A percentile compares a stretch with the other conserved stretches of the same genome.
These are phyloP conservation scores for Conoideocrella luteorostrata DNA, from an alignment of 2,329 filamentous ascomycete genomes.

Conservation along the genomic window DNA sequence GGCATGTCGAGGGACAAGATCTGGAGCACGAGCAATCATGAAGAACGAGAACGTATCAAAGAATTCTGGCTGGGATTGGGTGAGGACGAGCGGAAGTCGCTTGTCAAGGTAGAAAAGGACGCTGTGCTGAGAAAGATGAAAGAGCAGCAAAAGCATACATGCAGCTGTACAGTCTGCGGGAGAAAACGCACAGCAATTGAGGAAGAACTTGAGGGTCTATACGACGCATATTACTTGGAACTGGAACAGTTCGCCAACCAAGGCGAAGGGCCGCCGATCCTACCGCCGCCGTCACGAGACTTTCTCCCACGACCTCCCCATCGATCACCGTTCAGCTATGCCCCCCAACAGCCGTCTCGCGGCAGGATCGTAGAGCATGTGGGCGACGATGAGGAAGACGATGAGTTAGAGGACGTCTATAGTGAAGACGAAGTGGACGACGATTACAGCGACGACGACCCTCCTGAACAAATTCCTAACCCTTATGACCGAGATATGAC, in stretches of 20 bases:
- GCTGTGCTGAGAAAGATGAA: constrained; percentile 99
- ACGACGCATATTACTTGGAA: constrained; percentile 98
- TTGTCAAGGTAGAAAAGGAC: constrained; percentile 98
- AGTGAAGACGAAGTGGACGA: constrained; percentile 50
- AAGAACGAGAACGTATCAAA: constrained; percentile 95
- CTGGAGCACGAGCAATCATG: constrained; percentile 92
- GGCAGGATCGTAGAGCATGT: constrained; percentile 67
- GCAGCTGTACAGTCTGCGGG: constrained; percentile 95
- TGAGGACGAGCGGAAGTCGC: constrained; percentile 87
- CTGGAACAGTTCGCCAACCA: constrained; percentile 95
- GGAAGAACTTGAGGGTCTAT: constrained; percentile 93
- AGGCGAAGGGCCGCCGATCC: constrained; percentile 55
- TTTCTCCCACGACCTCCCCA: constrained; percentile 54
- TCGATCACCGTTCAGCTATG: constrained; percentile 51
- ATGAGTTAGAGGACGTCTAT: constrained; percentile 44
- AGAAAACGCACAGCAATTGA: constrained; percentile 95
- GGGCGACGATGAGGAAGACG: constrained; percentile 50
- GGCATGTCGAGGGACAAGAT: constrained; percentile 73
- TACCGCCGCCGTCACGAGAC: constrained; percentile 46
- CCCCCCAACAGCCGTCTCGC: constrained; percentile 63
- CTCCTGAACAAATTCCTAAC: constrained; percentile 61
- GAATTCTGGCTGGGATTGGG: constrained; percentile 95
- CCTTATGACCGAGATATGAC: constrained; percentile 59
- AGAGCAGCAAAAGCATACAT: constrained; percentile 98
- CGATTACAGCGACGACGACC: constrained; percentile 60